Conservation (phyloP, 2,329 filamentous ascomycete genomes). For the Ophiostoma sp. region DNA sequence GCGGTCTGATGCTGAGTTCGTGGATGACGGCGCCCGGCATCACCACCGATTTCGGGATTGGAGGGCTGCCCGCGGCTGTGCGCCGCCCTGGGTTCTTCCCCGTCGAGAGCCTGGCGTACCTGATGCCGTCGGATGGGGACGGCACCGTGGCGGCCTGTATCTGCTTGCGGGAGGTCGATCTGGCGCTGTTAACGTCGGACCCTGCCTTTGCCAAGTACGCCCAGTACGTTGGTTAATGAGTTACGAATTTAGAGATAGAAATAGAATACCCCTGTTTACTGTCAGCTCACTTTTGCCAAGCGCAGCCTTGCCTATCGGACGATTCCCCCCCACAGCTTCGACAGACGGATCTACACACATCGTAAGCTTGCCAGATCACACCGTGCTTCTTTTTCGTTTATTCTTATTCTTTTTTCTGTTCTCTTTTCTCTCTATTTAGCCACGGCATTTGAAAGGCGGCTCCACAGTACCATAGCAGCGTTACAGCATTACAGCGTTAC, state of each 20-base stretch:
- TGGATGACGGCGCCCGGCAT: slow-evolving; percentile 57
- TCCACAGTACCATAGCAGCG: too few species aligned
- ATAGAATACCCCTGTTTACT: too few species aligned
- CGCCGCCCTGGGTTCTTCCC: slow-evolving; percentile 49
- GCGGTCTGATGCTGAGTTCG: slow-evolving; percentile 55
- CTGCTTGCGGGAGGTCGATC: slow-evolving; percentile 21
- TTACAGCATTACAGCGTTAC: too few species aligned
- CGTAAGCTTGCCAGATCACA: not conserved
- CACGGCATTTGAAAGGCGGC: not conserved
- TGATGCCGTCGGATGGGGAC: slow-evolving; percentile 39
- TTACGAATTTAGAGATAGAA: too few species aligned
- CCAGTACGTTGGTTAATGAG: not conserved
- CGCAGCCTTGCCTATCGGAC: not conserved
- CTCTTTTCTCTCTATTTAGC: not conserved
- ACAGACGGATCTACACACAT: not conserved
- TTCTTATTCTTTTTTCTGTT: not conserved
- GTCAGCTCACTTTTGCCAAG: too few species aligned
- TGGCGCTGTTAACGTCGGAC: not conserved
- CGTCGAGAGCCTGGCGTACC: slow-evolving; percentile 50
- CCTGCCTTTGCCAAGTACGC: not conserved
- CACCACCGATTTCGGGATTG: slow-evolving; percentile 35
- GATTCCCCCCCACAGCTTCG: not conserved
- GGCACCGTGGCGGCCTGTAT: slow-evolving; percentile 16
- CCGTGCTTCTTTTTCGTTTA: not conserved
- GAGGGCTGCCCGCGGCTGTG: slow-evolving; percentile 50